phyloP scores from a whole-genome alignment of 306 rosid species.

The Fragaria nilgerrensis region DNA sequence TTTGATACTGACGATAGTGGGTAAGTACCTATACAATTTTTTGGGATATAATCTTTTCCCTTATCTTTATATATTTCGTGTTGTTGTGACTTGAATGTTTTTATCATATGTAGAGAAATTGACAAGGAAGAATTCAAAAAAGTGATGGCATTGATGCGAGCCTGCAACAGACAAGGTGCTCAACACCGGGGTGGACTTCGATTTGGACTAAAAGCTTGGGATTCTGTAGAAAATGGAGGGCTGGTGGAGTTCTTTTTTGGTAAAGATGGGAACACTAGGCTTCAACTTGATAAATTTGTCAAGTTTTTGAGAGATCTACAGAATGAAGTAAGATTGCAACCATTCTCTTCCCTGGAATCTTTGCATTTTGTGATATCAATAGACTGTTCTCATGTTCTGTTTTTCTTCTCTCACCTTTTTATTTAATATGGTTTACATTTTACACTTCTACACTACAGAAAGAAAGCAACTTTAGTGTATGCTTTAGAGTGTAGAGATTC shows the following conservation, averaged over 20 bases:
- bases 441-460: not conserved
- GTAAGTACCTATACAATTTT: constrained; percentile 41
- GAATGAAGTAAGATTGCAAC: constrained; percentile 51
- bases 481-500: not conserved
- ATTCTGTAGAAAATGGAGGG: constrained; percentile 86
- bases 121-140: constrained; percentile 86
- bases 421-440: too few relatives aligned
- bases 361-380: not conserved
- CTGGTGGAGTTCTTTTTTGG: constrained; percentile 81
- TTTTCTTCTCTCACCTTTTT: not conserved
- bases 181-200: constrained; percentile 65
- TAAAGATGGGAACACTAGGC: constrained; percentile 59
- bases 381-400: not conserved
- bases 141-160: constrained; percentile 92
- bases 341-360: not conserved
- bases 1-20: constrained; percentile 71
- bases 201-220: constrained; percentile 49
- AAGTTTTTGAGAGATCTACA: constrained; percentile 63
- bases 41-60: constrained; percentile 9
- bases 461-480: not conserved
- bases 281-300: constrained; percentile 63
- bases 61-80: not conserved
- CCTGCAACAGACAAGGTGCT: constrained; percentile 74
- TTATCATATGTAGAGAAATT: constrained; percentile 48
- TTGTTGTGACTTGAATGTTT: constrained; percentile 7